phyloP scores from a whole-genome alignment of 345 rosid species.

The Conringia planisiliqua region DNA sequence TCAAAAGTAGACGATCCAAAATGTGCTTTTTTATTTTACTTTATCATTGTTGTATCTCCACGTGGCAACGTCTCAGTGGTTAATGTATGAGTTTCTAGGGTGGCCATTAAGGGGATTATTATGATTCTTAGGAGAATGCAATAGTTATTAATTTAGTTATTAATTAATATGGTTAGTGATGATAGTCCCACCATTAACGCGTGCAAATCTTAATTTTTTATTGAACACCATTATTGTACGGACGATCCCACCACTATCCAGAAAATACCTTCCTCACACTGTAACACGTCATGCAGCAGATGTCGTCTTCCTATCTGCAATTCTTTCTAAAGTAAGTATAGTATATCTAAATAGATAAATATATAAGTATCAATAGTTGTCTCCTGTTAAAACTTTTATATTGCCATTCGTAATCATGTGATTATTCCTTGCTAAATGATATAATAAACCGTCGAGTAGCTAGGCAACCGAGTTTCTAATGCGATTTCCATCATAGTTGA shows the following conservation, averaged over 20 bases:
- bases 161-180: slow-evolving; percentile 18
- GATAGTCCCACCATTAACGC: slow-evolving; percentile 27
- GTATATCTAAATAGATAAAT: not conserved
- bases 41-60: not conserved
- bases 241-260: slow-evolving; percentile 20
- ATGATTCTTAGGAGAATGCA: slow-evolving; percentile 10
- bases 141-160: not conserved
- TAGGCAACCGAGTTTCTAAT: not conserved
- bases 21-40: not conserved
- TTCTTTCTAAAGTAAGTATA: not conserved
- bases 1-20: slow-evolving; percentile 17
- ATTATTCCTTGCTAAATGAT: not conserved
- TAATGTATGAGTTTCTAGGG: not conserved
- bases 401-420: not conserved
- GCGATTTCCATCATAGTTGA: not conserved
- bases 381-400: not conserved
- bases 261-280: slow-evolving; percentile 10
- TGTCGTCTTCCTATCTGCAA: not conserved
- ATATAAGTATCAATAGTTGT: not conserved
- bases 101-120: slow-evolving; percentile 19
- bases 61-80: slow-evolving; percentile 5
- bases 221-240: slow-evolving; percentile 28
- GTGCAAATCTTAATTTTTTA: slow-evolving; percentile 30
- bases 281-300: slow-evolving; percentile 6
- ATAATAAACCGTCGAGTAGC: not conserved